Base-by-base conservation (phyloP, 176 grass and related monocot genomes). In the Phyllostachys edulis region DNA sequence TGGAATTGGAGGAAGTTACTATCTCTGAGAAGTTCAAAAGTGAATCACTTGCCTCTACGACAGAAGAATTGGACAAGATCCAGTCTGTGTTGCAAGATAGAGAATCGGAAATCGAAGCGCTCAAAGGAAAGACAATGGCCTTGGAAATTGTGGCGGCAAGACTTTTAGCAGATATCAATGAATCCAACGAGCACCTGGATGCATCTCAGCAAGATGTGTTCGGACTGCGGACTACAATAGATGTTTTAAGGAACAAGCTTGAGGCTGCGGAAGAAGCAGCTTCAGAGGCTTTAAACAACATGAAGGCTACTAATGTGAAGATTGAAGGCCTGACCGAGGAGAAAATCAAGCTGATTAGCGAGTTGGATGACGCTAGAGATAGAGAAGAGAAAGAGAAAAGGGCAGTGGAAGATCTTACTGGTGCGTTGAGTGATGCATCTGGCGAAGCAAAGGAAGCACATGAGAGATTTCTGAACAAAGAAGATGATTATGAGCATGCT, bases 91-190 rank as follows among this genome's bases (percentile, higher is more conserved):
- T 97, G 52, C 68, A 87, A 80, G 90, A 94, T 51, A 84, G 75
- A 71, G 92, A 93, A 73, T 83, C 85, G 0, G 92, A 98, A 54
- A 93, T 98, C 86, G 77, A 88, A 63, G 62, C 78, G 79, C 56
- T 98, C 40, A 88, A 90, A 78, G 80, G 83, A 39, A 91, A 86
- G 79, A 91, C 85, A 71, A 79, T 76, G 2, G 85, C 74, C 10
- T 51, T 98, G 80, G 96, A 98, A 85, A 86, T 89, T 64, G 89
- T 91, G 70, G 79, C 92, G 57, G 85, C 88, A 18, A 85, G 85
- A 57, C 86, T 90, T 75, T 82, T 90, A 67, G 32, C 76, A 15
- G 90, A 93, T n/a, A 57, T 95, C 8, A 80, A 83, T 3, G 91
- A 93, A 46, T 88, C 90, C 12, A 79, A 68, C 16, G 86, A 88